Evolutionary conservation across 345 rosid genomes (phyloP), one percentile per base, ranked within the genome.

Genomic region (Raphanus raphanistrum): DNA sequence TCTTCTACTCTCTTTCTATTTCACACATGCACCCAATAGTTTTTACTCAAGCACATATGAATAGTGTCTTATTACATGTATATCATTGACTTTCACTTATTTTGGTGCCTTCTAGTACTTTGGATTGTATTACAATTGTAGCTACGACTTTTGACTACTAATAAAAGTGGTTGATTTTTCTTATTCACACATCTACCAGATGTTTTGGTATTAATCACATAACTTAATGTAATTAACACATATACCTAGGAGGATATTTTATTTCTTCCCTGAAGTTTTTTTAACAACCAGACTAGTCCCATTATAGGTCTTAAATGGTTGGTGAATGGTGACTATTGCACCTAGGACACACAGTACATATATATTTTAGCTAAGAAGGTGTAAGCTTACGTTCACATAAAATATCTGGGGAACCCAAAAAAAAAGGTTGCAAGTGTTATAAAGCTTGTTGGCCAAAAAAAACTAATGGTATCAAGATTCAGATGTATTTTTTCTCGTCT

Each of bases 371-470:
- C 7, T 4, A 48, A 45, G 50, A 12, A 6, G 48, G 50, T 28
- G 52, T 64, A 29, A 77, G 26, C 10, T 43, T 65, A 31, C 35
- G 45, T 45, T 66, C 36, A 50, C 54, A 32, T 9, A 29, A 17
- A 63, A 35, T 65, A 36, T 63, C 65, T 8, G 12, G 27, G 8
- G 33, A 28, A 29, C 69, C 33, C 45, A 41, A 8, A 35, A 8
- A 7, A 69, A 69, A 70, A 15, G 63, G 28, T 68, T 8, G 73
- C 38, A 60, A 76, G 35, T 55, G 13, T 16, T 43, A 21, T 77
- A 71, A 43, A 69, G 16, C 26, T 63, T 35, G 58, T 38, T 26
- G 15, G 45, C 70, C 0, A 10, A 9, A 64, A 60, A 67, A 67
- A 45, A 13, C 15, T 12, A 45, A 45, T 45, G 77, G 63, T 50